Percentiles rank a stretch among this genome's conserved stretches.
phyloP scores from a whole-genome alignment of 2,329 filamentous ascomycete species.

The Aspergillus hiratsukae region DNA sequence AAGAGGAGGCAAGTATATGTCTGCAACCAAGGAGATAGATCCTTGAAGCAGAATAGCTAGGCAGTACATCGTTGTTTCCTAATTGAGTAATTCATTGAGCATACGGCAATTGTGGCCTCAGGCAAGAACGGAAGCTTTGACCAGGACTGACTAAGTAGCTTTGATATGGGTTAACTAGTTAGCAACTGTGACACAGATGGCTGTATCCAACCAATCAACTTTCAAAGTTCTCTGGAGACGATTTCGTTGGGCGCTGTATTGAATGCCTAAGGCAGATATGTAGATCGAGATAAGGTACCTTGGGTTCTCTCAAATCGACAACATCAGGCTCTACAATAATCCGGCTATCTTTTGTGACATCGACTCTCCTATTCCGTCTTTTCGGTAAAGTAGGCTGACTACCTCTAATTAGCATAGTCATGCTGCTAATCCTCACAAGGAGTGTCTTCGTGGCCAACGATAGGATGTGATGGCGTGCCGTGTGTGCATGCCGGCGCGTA shows the following conservation, averaged over 20 bases:
- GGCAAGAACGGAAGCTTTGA: neutral
- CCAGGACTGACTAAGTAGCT: neutral
- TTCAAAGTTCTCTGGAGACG: neutral
- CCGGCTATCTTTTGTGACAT: neutral
- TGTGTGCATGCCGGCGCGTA: conserved; percentile 5
- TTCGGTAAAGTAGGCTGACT: neutral
- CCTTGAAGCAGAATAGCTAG: neutral
- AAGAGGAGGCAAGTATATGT: neutral
- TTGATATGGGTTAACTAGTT: neutral
- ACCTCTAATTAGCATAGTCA: neutral
- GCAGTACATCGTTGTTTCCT: neutral
- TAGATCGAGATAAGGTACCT: neutral
- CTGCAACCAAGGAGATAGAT: neutral
- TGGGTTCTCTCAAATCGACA: no score
- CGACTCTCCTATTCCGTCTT: neutral
- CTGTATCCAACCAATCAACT: neutral
- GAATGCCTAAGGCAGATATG: neutral
- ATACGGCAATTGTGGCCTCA: neutral
- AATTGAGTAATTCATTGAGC: neutral
- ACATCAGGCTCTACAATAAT: no score
- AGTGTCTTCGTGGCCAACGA: neutral
- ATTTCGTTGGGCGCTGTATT: no score
- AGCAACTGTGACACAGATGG: neutral
- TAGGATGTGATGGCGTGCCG: conserved; percentile 1
- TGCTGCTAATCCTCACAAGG: neutral